Conservation (phyloP, 1,139 yeast genomes). For the Debaryomyces singareniensis region DNA sequence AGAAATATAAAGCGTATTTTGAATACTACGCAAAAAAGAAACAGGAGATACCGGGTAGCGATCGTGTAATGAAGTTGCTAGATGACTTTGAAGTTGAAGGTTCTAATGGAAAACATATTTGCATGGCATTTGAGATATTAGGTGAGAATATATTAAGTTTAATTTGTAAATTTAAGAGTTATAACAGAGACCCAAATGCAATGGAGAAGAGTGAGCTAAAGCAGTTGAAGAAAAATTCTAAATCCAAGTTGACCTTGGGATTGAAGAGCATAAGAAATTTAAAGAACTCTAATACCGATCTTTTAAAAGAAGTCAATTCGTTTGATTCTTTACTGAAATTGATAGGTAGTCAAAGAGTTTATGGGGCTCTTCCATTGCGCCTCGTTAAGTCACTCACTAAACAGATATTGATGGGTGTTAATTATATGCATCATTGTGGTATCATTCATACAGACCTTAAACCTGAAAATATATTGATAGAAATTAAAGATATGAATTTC, state of each 20-base stretch:
- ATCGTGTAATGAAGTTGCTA: constrained; percentile 32
- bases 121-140: constrained; percentile 39
- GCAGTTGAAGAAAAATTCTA: constrained; percentile 15
- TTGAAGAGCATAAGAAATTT: constrained; percentile 6
- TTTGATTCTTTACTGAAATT: constrained; percentile 9
- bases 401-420: constrained; percentile 33
- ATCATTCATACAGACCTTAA: constrained; percentile 40
- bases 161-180: constrained; percentile 26
- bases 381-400: constrained; percentile 32
- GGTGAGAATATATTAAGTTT: constrained; percentile 38
- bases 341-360: constrained; percentile 9
- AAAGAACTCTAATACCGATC: constrained; percentile 7
- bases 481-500: constrained; percentile 32
- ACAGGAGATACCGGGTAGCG: constrained; percentile 27
- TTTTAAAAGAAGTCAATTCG: constrained; percentile 5
- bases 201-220: constrained; percentile 4
- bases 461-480: constrained; percentile 38
- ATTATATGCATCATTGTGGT: constrained; percentile 38
- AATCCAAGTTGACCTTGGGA: constrained; percentile 21
- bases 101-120: constrained; percentile 37
- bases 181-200: not conserved
- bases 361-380: constrained; percentile 31
- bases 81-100: constrained; percentile 37
- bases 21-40: constrained; percentile 4
- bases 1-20: constrained; percentile 10